These are phyloP conservation scores for Pestalotiopsis sp. DNA, from an alignment of 2,329 filamentous ascomycete genomes.

Conservation along the genomic window DNA sequence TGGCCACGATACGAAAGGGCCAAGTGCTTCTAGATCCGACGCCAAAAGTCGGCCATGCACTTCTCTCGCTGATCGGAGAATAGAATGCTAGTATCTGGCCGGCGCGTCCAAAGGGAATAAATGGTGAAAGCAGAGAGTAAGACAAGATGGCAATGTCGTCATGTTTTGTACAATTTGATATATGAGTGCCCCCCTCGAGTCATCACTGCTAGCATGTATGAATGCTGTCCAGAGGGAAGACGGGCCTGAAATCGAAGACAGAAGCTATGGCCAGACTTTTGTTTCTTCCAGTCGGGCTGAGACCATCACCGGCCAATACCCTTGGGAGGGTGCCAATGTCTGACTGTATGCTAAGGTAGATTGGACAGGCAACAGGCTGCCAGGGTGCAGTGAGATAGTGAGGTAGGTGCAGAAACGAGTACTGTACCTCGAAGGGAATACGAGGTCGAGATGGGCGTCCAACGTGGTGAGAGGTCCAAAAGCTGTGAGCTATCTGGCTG, in stretches of 20 bases:
- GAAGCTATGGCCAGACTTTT: background rate
- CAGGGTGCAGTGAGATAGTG: background rate
- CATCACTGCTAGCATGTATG: background rate
- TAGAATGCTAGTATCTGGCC: background rate
- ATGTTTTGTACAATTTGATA: background rate
- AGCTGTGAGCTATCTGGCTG: background rate
- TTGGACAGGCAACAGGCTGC: background rate
- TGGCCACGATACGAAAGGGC: background rate
- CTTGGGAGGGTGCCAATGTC: background rate
- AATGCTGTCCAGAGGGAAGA: too few relatives aligned
- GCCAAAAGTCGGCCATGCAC: background rate
- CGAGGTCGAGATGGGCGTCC: background rate
- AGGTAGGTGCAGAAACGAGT: background rate
- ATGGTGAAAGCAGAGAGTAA: background rate
- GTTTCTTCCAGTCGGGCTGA: background rate
- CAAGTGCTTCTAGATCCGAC: background rate
- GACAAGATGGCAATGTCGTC: background rate
- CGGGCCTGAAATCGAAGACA: background rate
- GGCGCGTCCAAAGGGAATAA: background rate
- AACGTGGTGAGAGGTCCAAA: conserved; percentile 36
- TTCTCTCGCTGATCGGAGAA: background rate
- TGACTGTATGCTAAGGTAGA: background rate
- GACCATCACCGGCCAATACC: background rate
- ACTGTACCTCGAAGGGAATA: background rate
- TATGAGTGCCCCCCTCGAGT: background rate